Base-by-base conservation (phyloP, 1,284 basidiomycete species). In the Leucocoprinus gongylophorus region DNA sequence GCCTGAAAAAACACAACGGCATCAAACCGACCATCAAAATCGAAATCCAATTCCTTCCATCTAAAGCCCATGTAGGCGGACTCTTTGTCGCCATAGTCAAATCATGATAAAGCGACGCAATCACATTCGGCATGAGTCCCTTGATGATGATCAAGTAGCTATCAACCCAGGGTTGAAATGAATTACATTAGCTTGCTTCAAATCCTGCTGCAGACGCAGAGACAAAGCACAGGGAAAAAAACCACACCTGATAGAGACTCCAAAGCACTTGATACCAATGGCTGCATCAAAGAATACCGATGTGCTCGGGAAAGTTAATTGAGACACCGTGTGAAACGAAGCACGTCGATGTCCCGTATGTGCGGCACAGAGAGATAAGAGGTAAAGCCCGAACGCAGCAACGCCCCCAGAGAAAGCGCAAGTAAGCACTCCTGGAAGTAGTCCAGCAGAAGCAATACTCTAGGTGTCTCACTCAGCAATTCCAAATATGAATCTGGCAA, bases 221-320 rank as follows among this genome's bases (percentile, higher is more conserved):
- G 20, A 2, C 2, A 20, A 21, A 23, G 20, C 10, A 40, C 10
- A 54, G 54, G 47, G 41, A 48, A 55, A 40, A 38, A 9, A 21
- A 7, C 20, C 77, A 47, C 68, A 91, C 74, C 92, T 95, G 59
- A 97, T 88, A 33, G 91, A 94, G 7, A 99, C 97, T 29, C 97
- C 97, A 65, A 95, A 95, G 67, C 93, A 97, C 67, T 97, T 97
- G 66, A 89, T 86, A 2, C 94, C 95, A 61, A 99, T 97, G 6
- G 95, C 95, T 2, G 85, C 80, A 68, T 99, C 91, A 61, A 95
- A 93, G 65, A 91, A 88, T 50, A 91, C 74, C 0, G 88, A 87
- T 0, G 87, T 88, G 33, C 74, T 77, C 17, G 91, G 91, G 62
- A 92, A 95, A 0, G 94, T 94, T 56, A 97, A 71, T 59, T 87